Base-by-base conservation (phyloP, 176 grass and related monocot species). In the Elymus sibiricus region DNA sequence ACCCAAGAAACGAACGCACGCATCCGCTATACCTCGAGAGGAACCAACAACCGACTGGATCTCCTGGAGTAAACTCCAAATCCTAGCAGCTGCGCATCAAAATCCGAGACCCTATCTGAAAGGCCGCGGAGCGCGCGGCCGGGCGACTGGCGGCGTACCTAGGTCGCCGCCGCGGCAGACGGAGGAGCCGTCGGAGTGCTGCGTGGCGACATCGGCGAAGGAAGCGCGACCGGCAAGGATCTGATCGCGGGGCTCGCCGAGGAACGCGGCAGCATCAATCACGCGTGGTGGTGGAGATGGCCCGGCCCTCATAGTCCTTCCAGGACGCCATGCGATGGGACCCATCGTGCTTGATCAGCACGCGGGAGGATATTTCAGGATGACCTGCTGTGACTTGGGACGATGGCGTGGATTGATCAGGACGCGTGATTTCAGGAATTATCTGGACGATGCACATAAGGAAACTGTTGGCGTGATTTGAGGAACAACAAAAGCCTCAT, bases 321-420 rank as follows among this genome's bases (percentile, higher is more conserved):
- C 90, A 94, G 66, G 90, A 94, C 15, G 93, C 58, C 93, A 83
- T 92, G 82, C 93, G 90, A 39, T 87, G 90, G 73, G 93, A 94
- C 0, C 93, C 93, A 85, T 92, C 74, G 87, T 94, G 93, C 87
- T 94, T 92, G 84, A 94, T 88, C 67, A 94, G 87, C 85, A 94
- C 86, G 93, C 90, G 90, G 39, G 85, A 94, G 37, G 37, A 38
- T 0, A 38, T 38, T 38, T 38, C 6, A 38, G 37, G 37, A 38
- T 38, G 1, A 38, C 37, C 6, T 38, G 37, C 6, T 38, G 6
- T 38, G 37, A 7, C 37, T 38, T 38, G 37, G 37, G 6, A 38
- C 6, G 37, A 38, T 38, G 5, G 37, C 5, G 37, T 38, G 37
- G 37, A 38, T 38, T 38, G 6, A 38, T 38, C 1, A 38, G 6